phyloP scores from a whole-genome alignment of 2,329 filamentous ascomycete genomes.

The Venturia effusa region DNA sequence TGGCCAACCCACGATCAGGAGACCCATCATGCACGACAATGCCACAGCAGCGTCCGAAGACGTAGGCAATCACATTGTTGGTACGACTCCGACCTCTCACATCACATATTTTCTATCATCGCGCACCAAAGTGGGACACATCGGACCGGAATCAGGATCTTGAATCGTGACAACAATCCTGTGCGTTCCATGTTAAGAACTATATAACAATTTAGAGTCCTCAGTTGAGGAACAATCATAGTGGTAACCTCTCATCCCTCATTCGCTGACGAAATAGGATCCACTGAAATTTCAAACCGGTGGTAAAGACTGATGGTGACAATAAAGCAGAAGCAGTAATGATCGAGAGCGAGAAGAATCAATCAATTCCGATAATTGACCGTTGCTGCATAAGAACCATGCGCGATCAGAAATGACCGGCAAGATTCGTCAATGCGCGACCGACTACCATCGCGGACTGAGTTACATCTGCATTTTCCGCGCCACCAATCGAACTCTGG shows the following conservation, averaged over 20 bases:
- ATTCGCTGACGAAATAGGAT: neutral
- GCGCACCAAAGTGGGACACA: no score
- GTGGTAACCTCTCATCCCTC: neutral
- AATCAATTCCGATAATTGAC: neutral
- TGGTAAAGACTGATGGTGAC: neutral
- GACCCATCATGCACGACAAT: slow-evolving; percentile 72
- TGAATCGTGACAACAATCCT: no score
- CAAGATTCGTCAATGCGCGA: slow-evolving; percentile 2
- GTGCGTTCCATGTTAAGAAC: no score
- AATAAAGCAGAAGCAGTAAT: neutral
- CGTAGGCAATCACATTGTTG: slow-evolving; percentile 71
- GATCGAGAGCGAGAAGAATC: neutral
- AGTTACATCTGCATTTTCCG: neutral
- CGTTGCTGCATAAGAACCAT: neutral
- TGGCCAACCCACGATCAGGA: slow-evolving; percentile 40
- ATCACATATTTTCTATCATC: no score
- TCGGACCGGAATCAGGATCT: no score
- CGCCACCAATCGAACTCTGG: slow-evolving; percentile 33
- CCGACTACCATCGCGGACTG: neutral
- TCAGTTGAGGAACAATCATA: neutral
- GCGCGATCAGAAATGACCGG: neutral
- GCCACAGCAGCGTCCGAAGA: slow-evolving; percentile 58
- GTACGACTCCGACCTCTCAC: slow-evolving; percentile 30
- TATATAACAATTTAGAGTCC: neutral
- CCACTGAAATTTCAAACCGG: neutral